phyloP scores from a whole-genome alignment of 2,329 filamentous ascomycete species.

The Bipolaris victoriae region DNA sequence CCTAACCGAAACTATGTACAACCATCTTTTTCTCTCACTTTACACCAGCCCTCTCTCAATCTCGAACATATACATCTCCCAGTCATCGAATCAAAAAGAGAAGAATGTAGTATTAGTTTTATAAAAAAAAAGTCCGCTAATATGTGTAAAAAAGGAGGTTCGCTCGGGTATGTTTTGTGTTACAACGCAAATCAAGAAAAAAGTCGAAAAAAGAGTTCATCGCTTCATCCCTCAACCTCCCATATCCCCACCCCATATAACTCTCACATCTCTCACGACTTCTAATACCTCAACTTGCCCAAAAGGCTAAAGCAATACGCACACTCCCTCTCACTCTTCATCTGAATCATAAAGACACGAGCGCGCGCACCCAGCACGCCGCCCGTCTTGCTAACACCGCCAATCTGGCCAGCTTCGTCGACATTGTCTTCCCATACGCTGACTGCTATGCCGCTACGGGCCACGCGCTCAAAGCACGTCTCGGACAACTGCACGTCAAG shows the following conservation, averaged over 20 bases:
- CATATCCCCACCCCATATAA: background rate
- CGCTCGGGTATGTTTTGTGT: too few relatives aligned
- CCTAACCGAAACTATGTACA: too few relatives aligned
- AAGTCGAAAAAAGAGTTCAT: too few relatives aligned
- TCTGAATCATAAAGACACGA: conserved; percentile 69
- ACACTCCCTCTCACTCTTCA: conserved; percentile 55
- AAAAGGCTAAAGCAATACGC: conserved; percentile 57
- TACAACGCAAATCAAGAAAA: too few relatives aligned
- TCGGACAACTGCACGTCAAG: conserved; percentile 86
- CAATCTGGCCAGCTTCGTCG: conserved; percentile 60
- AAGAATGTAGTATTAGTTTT: too few relatives aligned
- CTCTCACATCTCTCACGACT: too few relatives aligned
- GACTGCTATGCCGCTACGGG: conserved; percentile 83
- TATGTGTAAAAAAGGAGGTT: too few relatives aligned
- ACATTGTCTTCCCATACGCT: conserved; percentile 77
- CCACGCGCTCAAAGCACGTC: conserved; percentile 82
- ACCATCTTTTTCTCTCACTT: too few relatives aligned
- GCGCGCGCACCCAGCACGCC: conserved; percentile 62
- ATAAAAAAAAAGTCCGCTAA: too few relatives aligned
- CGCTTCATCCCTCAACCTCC: background rate
- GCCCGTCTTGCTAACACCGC: conserved; percentile 64
- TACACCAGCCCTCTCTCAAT: too few relatives aligned
- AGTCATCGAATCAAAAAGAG: too few relatives aligned
- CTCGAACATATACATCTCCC: too few relatives aligned
- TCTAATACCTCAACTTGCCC: conserved; percentile 57